Evolutionary conservation across 306 rosid genomes (phyloP).

Genomic region (Sicyos baderoa): DNA sequence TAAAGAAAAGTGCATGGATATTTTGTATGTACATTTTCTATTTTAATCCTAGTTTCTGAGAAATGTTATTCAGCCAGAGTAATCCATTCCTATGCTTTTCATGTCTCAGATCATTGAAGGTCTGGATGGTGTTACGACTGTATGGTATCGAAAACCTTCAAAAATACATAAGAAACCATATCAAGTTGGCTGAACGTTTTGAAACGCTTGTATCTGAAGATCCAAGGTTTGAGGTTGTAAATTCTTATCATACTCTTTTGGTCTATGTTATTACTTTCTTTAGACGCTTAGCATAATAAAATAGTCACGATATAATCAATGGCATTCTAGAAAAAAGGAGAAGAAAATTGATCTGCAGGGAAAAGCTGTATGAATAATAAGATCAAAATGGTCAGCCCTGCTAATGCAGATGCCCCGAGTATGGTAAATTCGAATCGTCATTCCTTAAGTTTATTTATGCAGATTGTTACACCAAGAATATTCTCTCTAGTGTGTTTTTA

Average conservation of each 20-base stretch:
- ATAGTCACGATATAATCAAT: not conserved
- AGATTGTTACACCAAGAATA: slow-evolving; percentile 57
- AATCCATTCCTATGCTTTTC: slow-evolving; percentile 18
- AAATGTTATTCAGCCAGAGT: slow-evolving; percentile 10
- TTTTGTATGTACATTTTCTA: not conserved
- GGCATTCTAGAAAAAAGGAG: not conserved
- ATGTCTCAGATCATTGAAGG: slow-evolving; percentile 61
- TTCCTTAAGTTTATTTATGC: slow-evolving; percentile 17
- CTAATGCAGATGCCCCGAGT: not conserved
- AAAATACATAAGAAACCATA: slow-evolving; percentile 58
- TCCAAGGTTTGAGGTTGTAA: slow-evolving; percentile 64
- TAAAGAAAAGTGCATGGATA: not conserved
- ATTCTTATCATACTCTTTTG: not conserved
- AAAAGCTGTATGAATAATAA: not conserved
- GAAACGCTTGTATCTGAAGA: slow-evolving; percentile 61
- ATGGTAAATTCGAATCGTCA: not conserved
- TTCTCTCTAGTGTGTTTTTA: slow-evolving; percentile 85
- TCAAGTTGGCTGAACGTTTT: slow-evolving; percentile 61
- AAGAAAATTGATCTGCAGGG: not conserved
- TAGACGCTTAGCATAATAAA: not conserved
- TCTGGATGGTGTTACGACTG: slow-evolving; percentile 87
- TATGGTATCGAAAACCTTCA: slow-evolving; percentile 77
- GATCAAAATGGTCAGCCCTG: not conserved
- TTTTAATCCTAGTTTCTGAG: not conserved
- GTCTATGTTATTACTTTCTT: not conserved